Conservation (phyloP, 768 basidiomycete species). For the Termitomyces sp. region DNA sequence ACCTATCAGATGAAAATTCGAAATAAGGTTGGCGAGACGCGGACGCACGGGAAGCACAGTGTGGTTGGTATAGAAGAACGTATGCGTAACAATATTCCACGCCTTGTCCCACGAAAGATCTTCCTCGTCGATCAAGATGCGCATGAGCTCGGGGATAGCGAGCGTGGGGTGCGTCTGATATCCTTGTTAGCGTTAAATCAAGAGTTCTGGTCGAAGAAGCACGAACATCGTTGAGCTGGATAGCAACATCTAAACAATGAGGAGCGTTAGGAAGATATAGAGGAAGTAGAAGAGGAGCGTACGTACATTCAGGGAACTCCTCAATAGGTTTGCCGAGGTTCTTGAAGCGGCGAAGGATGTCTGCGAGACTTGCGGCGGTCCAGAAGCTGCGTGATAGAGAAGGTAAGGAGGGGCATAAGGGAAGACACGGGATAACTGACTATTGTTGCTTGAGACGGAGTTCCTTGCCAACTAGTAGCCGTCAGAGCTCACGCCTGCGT, state of each 20-base stretch:
- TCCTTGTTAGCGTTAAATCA: background rate
- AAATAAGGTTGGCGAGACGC: background rate
- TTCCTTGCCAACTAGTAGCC: constrained; percentile 70
- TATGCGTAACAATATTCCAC: constrained; percentile 85
- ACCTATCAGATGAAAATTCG: background rate
- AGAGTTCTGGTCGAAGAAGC: background rate
- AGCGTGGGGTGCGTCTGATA: constrained; percentile 87
- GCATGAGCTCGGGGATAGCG: constrained; percentile 93
- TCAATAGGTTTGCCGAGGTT: constrained; percentile 75
- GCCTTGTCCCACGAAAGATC: constrained; percentile 77
- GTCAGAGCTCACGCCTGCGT: background rate
- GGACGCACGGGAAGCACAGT: constrained; percentile 78
- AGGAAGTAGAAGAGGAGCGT: constrained; percentile 21
- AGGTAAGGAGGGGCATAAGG: background rate
- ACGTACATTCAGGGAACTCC: constrained; percentile 76
- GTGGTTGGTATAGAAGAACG: constrained; percentile 96
- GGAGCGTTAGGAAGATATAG: background rate
- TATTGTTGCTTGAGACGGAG: constrained; percentile 94
- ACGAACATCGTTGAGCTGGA: constrained; percentile 87
- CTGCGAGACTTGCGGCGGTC: constrained; percentile 83
- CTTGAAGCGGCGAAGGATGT: constrained; percentile 92
- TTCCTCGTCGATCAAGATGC: constrained; percentile 89
- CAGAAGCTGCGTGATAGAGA: constrained; percentile 53
- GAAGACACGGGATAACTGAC: constrained; percentile 19
- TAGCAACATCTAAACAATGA: constrained; percentile 59